Conservation (phyloP, 495 filamentous ascomycete genomes). For the Penicillium arizonense region DNA sequence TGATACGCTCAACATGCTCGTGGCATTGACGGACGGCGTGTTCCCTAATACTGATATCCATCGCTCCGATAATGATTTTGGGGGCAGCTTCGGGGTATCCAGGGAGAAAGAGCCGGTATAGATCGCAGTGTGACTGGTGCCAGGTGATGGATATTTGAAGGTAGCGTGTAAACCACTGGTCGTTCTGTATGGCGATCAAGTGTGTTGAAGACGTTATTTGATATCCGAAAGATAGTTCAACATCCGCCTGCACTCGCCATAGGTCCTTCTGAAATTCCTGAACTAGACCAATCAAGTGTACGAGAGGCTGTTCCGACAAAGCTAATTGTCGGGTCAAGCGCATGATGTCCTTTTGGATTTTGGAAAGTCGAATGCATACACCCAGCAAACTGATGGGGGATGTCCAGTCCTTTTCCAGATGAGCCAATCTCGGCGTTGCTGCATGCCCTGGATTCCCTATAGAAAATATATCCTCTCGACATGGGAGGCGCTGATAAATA, state of each 20-base stretch:
- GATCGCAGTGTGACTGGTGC: slow-evolving; percentile 21
- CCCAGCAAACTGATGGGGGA: slow-evolving; percentile 1
- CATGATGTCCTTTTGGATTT: slow-evolving; percentile 15
- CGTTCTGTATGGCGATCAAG: not conserved
- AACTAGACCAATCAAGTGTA: slow-evolving; percentile 9
- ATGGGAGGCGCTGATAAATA: slow-evolving; percentile 19
- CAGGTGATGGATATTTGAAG: slow-evolving; percentile 13
- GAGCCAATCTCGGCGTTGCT: not conserved
- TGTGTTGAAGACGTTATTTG: not conserved
- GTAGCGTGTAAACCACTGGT: slow-evolving; percentile 12
- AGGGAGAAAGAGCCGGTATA: slow-evolving; percentile 21
- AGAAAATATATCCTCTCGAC: slow-evolving; percentile 11
- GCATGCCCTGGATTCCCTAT: not conserved
- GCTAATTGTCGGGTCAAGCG: slow-evolving; percentile 15
- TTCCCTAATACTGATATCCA: not conserved
- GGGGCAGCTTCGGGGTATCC: slow-evolving; percentile 15
- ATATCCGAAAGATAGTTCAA: slow-evolving; percentile 6
- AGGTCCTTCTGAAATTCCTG: slow-evolving; percentile 16
- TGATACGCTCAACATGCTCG: slow-evolving; percentile 6
- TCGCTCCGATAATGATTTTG: slow-evolving; percentile 6
- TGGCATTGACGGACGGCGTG: slow-evolving; percentile 4
- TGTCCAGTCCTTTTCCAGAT: not conserved
- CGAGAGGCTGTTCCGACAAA: slow-evolving; percentile 9
- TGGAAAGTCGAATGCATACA: slow-evolving; percentile 12
- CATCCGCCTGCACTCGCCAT: slow-evolving; percentile 8